Base-by-base conservation (phyloP, 2,329 filamentous ascomycete genomes). In the Xylaria sp. region DNA sequence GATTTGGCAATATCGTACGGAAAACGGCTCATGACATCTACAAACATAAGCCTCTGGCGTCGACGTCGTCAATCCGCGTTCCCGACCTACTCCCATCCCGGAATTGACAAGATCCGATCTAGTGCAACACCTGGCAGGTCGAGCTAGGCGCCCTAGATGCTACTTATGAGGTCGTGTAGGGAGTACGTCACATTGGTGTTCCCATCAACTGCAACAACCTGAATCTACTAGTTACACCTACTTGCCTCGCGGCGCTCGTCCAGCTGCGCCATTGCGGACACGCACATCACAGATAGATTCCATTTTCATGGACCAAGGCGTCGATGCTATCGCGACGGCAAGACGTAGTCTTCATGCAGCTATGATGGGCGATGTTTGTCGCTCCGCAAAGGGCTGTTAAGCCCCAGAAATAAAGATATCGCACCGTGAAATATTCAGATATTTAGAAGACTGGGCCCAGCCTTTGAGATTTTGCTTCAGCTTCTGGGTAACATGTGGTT, bases 291-390 rank as follows among this genome's bases (percentile, higher is more conserved):
- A n/a, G 70, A 63, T 72, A 20, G 70, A 72, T 43, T 58, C 67
- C 9, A 62, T 72, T n/a, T 71, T 73, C 61, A 72, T 76, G 13
- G 59, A 75, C 46, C 73, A 75, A 58, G 53, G 61, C 9, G 20
- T 57, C 25, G 39, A 59, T 23, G 59, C 30, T 8, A 18, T 25
- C n/a, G 55, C 58, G 28, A 36, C 66, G 34, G 39, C 34, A 2
- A 73, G 75, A 56, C 63, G 67, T 6, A 63, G 56, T 13, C 43
- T 41, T 7, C 73, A 76, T 59, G 70, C 74, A 7, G 50, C 55
- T 3, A 43, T 71, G 18, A 76, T 74, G 74, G 67, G 67, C 46
- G 53, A 67, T 4, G 66, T 75, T 8, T 76, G 71, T 58, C 58
- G 18, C 8, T 58, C 45, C n/a, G n/a, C n/a, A n/a, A n/a, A n/a